Percentiles rank a stretch among this genome's conserved stretches.
These are phyloP conservation scores for Pseudocercospora crystallina DNA, from an alignment of 2,329 filamentous ascomycete species.

Conservation along the genomic window DNA sequence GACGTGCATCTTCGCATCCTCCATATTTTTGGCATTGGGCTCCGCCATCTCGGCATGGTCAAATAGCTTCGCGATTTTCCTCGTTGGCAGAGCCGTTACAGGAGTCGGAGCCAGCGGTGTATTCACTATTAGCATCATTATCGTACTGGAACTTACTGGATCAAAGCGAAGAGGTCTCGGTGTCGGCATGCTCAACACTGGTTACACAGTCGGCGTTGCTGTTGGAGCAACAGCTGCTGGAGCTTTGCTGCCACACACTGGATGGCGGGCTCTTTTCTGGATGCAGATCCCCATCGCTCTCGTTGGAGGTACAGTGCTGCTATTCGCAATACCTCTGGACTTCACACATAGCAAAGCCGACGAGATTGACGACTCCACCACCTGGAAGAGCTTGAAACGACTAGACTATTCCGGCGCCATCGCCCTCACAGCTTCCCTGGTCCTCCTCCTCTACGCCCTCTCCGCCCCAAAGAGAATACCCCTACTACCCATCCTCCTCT, in stretches of 20 bases:
- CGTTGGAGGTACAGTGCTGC: constrained; percentile 61
- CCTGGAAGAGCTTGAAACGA: constrained; percentile 55
- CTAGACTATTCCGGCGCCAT: constrained; percentile 75
- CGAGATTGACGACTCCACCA: constrained; percentile 15
- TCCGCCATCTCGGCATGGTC: constrained; percentile 65
- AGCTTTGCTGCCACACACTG: constrained; percentile 60
- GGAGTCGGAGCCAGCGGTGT: constrained; percentile 71
- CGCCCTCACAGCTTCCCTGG: constrained; percentile 63
- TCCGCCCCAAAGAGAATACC: constrained; percentile 62
- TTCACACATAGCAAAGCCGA: constrained; percentile 30
- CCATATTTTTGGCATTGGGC: constrained; percentile 60
- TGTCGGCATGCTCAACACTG: constrained; percentile 71
- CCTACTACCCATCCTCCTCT: constrained; percentile 59
- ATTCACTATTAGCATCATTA: constrained; percentile 70
- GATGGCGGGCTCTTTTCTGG: constrained; percentile 76
- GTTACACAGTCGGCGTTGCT: constrained; percentile 69
- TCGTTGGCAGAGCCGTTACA: constrained; percentile 66
- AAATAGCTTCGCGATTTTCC: constrained; percentile 59
- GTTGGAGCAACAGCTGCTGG: constrained; percentile 71
- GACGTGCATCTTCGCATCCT: constrained; percentile 62
- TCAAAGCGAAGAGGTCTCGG: constrained; percentile 68
- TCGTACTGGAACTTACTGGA: constrained; percentile 71
- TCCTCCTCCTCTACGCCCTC: constrained; percentile 71
- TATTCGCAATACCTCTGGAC: constrained; percentile 62
- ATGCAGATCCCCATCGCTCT: constrained; percentile 66